These are phyloP conservation scores for Daedalea quercina DNA, from an alignment of 768 basidiomycete genomes.

Conservation along the genomic window DNA sequence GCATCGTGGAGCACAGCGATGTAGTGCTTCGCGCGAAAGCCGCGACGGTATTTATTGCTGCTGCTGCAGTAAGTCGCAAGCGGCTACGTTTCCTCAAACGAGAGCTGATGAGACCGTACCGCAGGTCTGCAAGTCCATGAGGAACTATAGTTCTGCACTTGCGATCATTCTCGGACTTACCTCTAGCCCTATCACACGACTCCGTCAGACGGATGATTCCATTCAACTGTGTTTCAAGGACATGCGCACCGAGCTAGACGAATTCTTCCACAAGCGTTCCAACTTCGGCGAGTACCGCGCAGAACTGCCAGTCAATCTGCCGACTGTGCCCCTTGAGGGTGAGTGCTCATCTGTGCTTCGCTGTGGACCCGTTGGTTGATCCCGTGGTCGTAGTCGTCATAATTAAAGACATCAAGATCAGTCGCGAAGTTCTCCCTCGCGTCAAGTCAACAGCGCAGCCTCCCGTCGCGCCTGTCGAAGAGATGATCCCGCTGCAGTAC, in stretches of 20 bases:
- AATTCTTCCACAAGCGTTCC: neutral
- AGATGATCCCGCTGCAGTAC: neutral
- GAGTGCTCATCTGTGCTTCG: neutral
- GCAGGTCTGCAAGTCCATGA: constrained; percentile 3
- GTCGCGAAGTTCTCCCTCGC: neutral
- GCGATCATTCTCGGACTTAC: constrained; percentile 2
- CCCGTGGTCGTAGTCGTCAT: neutral
- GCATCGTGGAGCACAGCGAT: constrained; percentile 1
- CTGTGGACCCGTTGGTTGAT: neutral
- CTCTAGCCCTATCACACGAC: neutral
- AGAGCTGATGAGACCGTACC: neutral
- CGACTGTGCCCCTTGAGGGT: constrained; percentile 1
- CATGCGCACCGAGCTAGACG: neutral
- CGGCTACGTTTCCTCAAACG: neutral
- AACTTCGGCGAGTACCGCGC: constrained; percentile 1
- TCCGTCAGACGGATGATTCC: neutral
- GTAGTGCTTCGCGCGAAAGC: neutral
- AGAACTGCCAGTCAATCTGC: constrained; percentile 1
- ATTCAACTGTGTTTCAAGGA: neutral
- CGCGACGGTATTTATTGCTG: constrained; percentile 4
- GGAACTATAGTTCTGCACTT: constrained; percentile 8
- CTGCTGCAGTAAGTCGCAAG: constrained; percentile 2
- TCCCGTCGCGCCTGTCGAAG: neutral
- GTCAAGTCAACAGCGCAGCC: neutral
- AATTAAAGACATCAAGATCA: neutral